Evolutionary conservation across 345 rosid genomes (phyloP).

Genomic region (Eucalyptus marginata): DNA sequence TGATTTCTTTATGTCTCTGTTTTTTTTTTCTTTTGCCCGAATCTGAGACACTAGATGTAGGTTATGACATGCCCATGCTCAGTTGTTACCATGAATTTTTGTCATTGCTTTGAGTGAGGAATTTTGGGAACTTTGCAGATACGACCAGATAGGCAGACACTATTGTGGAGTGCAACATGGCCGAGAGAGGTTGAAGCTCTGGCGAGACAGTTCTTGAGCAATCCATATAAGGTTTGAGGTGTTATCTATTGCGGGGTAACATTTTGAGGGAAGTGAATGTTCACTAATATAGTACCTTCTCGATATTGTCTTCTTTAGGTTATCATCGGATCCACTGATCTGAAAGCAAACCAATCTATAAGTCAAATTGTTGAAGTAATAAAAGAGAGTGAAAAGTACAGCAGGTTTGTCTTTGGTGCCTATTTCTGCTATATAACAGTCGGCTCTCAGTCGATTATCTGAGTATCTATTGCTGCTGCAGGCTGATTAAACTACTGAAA

Average conservation of each 20-base stretch:
- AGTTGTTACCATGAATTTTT: background rate
- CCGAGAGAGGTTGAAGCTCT: slow-evolving; percentile 87
- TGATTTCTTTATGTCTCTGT: background rate
- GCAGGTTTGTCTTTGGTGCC: slow-evolving; percentile 46
- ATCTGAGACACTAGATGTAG: background rate
- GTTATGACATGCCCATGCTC: background rate
- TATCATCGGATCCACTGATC: slow-evolving; percentile 66
- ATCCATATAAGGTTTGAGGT: slow-evolving; percentile 69
- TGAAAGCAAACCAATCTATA: slow-evolving; percentile 93
- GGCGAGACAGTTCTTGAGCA: slow-evolving; percentile 78
- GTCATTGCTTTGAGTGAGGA: background rate
- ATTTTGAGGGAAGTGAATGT: background rate
- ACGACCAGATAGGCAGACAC: slow-evolving; percentile 94
- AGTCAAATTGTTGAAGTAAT: slow-evolving; percentile 83
- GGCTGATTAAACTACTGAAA: slow-evolving; percentile 64
- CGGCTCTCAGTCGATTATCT: background rate
- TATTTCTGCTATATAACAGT: background rate
- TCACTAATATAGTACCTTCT: background rate
- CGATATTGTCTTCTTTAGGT: slow-evolving; percentile 27
- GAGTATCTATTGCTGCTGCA: slow-evolving; percentile 10
- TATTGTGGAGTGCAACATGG: slow-evolving; percentile 99
- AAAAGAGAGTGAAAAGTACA: slow-evolving; percentile 69
- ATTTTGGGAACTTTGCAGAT: slow-evolving; percentile 26
- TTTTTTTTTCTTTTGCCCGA: background rate
- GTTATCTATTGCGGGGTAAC: background rate